Percentiles rank a stretch among this genome's conserved stretches.
Evolutionary conservation across 1,284 basidiomycete species (phyloP).

Genomic region (Fomes fomentarius): DNA sequence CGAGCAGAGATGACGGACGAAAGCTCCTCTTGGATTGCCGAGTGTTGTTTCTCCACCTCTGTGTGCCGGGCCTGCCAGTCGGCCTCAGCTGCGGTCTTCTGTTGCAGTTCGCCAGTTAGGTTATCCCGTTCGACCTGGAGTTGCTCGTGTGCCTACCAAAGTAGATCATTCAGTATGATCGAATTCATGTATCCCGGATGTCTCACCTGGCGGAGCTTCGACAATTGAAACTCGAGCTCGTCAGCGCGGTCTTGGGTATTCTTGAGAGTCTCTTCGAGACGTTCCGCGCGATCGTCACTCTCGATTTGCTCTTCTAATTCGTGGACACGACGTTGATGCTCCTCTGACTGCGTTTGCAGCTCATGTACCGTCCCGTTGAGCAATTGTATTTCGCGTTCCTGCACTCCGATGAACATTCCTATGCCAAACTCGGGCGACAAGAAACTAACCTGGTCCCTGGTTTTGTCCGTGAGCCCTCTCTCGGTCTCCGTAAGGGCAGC

Average conservation of each 20-base stretch:
- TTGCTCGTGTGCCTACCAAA: conserved; percentile 54
- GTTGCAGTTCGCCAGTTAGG: conserved; percentile 49
- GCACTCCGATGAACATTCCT: background rate
- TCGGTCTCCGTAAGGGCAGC: conserved; percentile 50
- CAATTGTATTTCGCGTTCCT: conserved; percentile 75
- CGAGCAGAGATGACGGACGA: conserved; percentile 47
- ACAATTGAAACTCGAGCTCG: conserved; percentile 78
- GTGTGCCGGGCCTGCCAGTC: conserved; percentile 51
- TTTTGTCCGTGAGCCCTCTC: conserved; percentile 58
- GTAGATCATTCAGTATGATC: background rate
- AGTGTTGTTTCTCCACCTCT: conserved; percentile 46
- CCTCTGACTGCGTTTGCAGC: conserved; percentile 53
- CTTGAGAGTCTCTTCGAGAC: conserved; percentile 68
- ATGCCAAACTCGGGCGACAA: background rate
- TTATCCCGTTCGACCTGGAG: conserved; percentile 64
- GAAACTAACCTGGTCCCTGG: conserved; percentile 60
- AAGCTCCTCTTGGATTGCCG: conserved; percentile 46
- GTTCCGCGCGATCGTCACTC: conserved; percentile 77
- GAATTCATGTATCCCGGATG: conserved; percentile 8
- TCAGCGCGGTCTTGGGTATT: conserved; percentile 80
- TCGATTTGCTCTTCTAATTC: conserved; percentile 82
- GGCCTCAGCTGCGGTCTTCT: conserved; percentile 43
- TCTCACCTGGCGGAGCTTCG: conserved; percentile 73
- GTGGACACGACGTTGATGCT: conserved; percentile 57
- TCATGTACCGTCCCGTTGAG: conserved; percentile 56